Evolutionary conservation across 441 rosid genomes (phyloP).

Genomic region (Adansonia rubrostipa): DNA sequence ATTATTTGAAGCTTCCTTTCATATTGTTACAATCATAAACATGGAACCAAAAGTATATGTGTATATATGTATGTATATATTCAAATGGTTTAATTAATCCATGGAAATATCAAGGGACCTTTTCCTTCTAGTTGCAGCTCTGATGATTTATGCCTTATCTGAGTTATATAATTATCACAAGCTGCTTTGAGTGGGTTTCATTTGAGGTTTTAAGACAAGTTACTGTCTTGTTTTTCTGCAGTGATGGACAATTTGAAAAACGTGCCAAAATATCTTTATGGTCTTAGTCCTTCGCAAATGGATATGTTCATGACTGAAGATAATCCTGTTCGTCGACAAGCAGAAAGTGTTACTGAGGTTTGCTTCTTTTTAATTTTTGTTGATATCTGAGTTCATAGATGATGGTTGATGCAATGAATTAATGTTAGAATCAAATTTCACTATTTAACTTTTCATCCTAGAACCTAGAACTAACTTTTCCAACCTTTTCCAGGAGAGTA

Average conservation of each 20-base stretch:
- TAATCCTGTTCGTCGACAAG: constrained; percentile 64
- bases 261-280: constrained; percentile 75
- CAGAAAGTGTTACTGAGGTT: constrained; percentile 78
- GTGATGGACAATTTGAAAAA: constrained; percentile 83
- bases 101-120: not conserved
- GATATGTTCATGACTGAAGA: constrained; percentile 93
- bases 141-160: not conserved
- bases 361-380: constrained; percentile 8
- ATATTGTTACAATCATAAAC: not conserved
- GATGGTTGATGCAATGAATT: constrained; percentile 9
- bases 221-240: constrained; percentile 35
- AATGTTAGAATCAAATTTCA: not conserved
- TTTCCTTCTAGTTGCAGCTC: not conserved
- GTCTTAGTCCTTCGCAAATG: constrained; percentile 81
- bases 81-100: not conserved
- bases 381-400: constrained; percentile 5
- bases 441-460: too few relatives aligned
- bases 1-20: not conserved
- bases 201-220: not conserved
- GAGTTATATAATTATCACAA: not conserved
- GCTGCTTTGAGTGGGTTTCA: constrained; percentile 12
- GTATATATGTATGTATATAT: not conserved
- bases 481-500: constrained; percentile 58
- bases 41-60: not conserved
- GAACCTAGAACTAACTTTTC: not conserved